Evolutionary conservation across 169 alveolate genomes (phyloP).

Genomic region (Perkinsus marinus): DNA sequence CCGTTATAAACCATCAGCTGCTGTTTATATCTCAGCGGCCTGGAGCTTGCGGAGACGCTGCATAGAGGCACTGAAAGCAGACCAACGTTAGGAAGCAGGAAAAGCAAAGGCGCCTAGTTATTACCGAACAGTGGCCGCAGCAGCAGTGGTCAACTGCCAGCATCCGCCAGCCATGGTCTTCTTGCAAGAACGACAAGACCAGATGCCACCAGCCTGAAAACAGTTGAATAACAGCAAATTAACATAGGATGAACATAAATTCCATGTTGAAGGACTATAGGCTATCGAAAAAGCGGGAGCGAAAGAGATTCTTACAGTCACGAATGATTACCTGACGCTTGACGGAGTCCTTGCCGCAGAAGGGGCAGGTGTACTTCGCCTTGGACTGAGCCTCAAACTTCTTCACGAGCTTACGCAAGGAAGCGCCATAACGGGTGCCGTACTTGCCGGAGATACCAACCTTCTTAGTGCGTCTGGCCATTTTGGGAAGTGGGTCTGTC

Average conservation of each 20-base stretch:
- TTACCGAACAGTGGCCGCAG: conserved; percentile 81
- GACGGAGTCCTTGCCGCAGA: conserved; percentile 88
- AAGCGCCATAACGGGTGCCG: conserved; percentile 97
- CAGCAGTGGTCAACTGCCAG: conserved; percentile 86
- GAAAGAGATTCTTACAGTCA: not conserved
- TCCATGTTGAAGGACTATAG: not conserved
- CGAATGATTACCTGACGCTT: conserved; percentile 41
- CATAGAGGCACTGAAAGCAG: conserved; percentile 10
- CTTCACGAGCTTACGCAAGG: conserved; percentile 88
- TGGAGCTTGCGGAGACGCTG: conserved; percentile 32
- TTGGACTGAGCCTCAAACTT: conserved; percentile 84
- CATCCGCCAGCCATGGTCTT: conserved; percentile 94
- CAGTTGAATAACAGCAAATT: not conserved
- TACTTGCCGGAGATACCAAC: conserved; percentile 96
- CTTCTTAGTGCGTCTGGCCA: conserved; percentile 29
- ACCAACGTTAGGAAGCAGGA: not conserved
- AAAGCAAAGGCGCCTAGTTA: conserved; percentile 9
- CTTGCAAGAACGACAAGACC: conserved; percentile 89
- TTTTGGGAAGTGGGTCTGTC: not conserved
- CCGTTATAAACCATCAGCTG: too few relatives aligned
- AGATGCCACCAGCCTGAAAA: conserved; percentile 82
- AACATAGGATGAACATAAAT: too few relatives aligned
- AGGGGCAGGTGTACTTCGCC: conserved; percentile 82
- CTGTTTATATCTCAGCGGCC: conserved; percentile 3
- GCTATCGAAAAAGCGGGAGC: not conserved